Conservation (phyloP, 768 basidiomycete genomes). For the Holtermanniella nyarrowii region DNA sequence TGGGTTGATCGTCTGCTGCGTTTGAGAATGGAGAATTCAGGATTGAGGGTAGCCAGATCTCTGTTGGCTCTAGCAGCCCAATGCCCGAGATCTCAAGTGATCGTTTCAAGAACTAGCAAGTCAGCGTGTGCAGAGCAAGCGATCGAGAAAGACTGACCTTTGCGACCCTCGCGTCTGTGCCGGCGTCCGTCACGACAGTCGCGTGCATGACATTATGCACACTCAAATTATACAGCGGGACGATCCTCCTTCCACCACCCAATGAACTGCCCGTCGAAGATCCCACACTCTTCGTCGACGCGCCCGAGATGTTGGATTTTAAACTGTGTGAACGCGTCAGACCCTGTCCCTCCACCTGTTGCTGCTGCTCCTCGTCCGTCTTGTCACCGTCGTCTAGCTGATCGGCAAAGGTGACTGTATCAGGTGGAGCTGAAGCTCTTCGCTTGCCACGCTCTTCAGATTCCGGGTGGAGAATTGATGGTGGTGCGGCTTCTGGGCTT, state of each 20-base stretch:
- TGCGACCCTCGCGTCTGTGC: slow-evolving; percentile 39
- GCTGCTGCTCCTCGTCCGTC: not conserved
- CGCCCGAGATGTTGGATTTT: slow-evolving; percentile 1
- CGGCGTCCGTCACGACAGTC: slow-evolving; percentile 38
- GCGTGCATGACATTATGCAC: slow-evolving; percentile 39
- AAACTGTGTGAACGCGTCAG: slow-evolving; percentile 8
- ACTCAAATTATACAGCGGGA: slow-evolving; percentile 38
- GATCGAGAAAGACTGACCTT: slow-evolving; percentile 22
- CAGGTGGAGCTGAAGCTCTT: not conserved
- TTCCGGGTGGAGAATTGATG: no score
- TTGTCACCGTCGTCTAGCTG: not conserved
- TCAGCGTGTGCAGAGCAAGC: not conserved
- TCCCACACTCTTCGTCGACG: slow-evolving; percentile 4
- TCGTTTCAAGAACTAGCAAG: slow-evolving; percentile 33
- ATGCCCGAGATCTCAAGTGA: slow-evolving; percentile 32
- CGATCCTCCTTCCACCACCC: slow-evolving; percentile 24
- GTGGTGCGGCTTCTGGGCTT: not conserved
- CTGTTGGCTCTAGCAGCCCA: slow-evolving; percentile 33
- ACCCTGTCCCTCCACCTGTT: not conserved
- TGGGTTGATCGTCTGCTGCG: not conserved
- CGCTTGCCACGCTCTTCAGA: not conserved
- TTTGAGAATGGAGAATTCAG: slow-evolving; percentile 1
- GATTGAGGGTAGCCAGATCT: slow-evolving; percentile 20
- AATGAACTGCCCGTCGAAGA: slow-evolving; percentile 12
- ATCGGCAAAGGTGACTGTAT: not conserved